Base-by-base conservation (phyloP, 2,329 filamentous ascomycete species). In the Phyllosticta paracitricarpa region DNA sequence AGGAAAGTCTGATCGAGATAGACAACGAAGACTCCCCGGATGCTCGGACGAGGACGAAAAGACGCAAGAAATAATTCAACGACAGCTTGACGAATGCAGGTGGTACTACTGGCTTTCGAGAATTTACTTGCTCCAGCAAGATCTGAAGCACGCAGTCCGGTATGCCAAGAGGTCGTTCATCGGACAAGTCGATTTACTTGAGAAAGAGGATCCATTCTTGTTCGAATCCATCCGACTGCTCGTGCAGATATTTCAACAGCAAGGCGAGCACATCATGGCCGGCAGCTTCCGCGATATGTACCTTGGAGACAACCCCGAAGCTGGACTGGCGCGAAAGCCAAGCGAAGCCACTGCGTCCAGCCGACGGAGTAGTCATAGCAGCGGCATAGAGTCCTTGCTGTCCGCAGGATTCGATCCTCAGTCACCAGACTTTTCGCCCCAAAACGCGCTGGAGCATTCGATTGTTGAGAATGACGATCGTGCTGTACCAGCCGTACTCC, bases 51-150 rank as follows among this genome's bases (percentile, higher is more conserved):
- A 48, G 4, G n/a, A 17, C 40, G 40, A n/a, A 48, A 17, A 48
- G 17, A 48, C 40, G 14, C 40, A 53, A 24, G 59, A 57, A 40
- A 35, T 54, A 8, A 61, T 40, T 22, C 48, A 57, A 14, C 56
- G 55, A 25, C 30, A 5, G 1, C 54, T 55, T 8, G 54, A 61
- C 19, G 51, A 53, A 6, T 61, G 59, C 54, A 61, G 59, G 33
- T 61, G 59, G 59, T 61, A 61, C 51, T 57, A 35, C 30, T 61
- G 12, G 17, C 53, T 57, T 17, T 54, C 59, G 5, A 61, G 54
- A 9, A 61, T 61, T 17, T 61, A 61, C 28, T 51, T 53, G 24
- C 54, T 57, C 19, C 59, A 57, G 30, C 48, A 61, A 8, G 52
- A 54, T n/a, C 24, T 57, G 14, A 40, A 61, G 17, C 53, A 61